These are phyloP conservation scores for Geotrichum armillariae DNA, from an alignment of 1,139 yeast species.

Conservation along the genomic window DNA sequence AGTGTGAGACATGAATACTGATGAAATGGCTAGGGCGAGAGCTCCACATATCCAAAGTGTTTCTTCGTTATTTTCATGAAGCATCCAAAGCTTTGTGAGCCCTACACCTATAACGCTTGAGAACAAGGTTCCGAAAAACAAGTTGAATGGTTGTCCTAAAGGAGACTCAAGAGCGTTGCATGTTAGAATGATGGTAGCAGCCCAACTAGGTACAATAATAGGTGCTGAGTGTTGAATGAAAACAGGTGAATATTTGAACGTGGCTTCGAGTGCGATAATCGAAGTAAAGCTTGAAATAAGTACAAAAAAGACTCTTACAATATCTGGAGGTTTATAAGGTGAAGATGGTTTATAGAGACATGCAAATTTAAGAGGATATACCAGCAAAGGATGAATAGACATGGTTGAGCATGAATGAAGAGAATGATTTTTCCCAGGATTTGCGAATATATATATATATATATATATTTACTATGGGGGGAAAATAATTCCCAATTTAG, in stretches of 20 bases:
- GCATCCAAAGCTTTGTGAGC: slow-evolving; percentile 55
- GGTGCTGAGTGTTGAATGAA: slow-evolving; percentile 52
- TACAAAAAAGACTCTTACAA: slow-evolving; percentile 27
- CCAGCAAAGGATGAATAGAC: background rate
- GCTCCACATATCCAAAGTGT: slow-evolving; percentile 64
- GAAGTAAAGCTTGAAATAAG: slow-evolving; percentile 50
- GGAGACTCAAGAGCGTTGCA: slow-evolving; percentile 61
- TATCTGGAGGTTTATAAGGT: slow-evolving; percentile 17
- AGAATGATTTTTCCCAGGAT: background rate
- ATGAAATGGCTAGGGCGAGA: slow-evolving; percentile 55
- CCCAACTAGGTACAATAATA: slow-evolving; percentile 55
- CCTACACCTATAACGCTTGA: slow-evolving; percentile 57
- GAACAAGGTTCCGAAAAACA: slow-evolving; percentile 57
- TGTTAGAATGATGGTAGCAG: slow-evolving; percentile 64
- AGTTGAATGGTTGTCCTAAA: slow-evolving; percentile 65
- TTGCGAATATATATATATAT: background rate
- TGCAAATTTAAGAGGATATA: slow-evolving; percentile 10
- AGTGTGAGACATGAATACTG: slow-evolving; percentile 54
- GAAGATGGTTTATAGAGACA: slow-evolving; percentile 1
- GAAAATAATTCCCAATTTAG: background rate
- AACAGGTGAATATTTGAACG: slow-evolving; percentile 49
- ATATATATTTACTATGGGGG: background rate
- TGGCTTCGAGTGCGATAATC: slow-evolving; percentile 51
- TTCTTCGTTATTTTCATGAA: slow-evolving; percentile 35
- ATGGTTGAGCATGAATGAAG: background rate